Conservation (phyloP, 352 stramenopile species). For the Aphanomyces invadans region DNA sequence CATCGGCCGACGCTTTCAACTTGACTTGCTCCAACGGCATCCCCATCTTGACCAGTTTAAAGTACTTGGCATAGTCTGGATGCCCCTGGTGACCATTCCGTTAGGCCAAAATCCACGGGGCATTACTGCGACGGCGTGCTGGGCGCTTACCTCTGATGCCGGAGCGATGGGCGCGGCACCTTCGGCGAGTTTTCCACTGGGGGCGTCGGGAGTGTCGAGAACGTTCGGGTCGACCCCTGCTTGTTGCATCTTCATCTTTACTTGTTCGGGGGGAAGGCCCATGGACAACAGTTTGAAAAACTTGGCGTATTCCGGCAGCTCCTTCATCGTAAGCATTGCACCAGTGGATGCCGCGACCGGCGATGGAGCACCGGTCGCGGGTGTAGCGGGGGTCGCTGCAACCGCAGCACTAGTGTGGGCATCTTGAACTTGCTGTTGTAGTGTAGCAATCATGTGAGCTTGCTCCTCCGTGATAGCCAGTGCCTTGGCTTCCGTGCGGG, state of each 20-base stretch:
- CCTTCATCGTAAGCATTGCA: constrained; percentile 43
- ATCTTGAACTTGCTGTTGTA: constrained; percentile 40
- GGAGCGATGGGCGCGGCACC: no score
- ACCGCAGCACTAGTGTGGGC: constrained; percentile 27
- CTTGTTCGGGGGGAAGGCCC: constrained; percentile 68
- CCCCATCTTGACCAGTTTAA: constrained; percentile 90
- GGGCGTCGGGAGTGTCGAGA: constrained; percentile 57
- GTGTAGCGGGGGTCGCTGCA: constrained; percentile 4
- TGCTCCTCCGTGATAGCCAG: constrained; percentile 39
- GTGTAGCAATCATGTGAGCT: constrained; percentile 34
- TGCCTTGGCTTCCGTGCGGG: constrained; percentile 17
- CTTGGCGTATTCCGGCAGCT: constrained; percentile 68
- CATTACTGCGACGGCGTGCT: no score
- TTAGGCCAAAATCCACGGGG: no score
- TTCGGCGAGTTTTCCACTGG: constrained; percentile 34
- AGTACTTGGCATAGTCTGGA: constrained; percentile 89
- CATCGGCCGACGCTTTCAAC: constrained; percentile 84
- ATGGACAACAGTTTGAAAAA: constrained; percentile 81
- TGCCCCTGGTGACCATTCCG: constrained; percentile 47
- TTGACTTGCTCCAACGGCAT: constrained; percentile 88
- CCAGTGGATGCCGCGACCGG: constrained; percentile 13
- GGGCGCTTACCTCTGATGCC: no score
- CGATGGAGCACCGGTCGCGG: not conserved
- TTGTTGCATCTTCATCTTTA: constrained; percentile 83
- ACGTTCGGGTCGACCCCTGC: constrained; percentile 53